phyloP scores from a whole-genome alignment of 73 alveolate genomes.

The Paramecium sexaurelia region DNA sequence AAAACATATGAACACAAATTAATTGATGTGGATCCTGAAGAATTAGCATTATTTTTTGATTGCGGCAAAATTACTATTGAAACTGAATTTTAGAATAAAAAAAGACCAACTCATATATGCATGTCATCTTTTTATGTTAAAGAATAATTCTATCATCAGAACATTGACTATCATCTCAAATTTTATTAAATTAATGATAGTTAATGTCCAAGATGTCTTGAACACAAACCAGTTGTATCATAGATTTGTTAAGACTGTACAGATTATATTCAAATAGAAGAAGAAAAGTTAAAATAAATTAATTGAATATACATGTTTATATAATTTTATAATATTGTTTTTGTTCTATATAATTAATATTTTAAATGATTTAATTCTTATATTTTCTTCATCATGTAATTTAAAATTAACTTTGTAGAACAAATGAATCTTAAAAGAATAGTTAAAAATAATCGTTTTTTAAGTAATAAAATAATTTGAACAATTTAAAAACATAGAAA shows the following conservation, averaged over 20 bases:
- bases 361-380: not conserved
- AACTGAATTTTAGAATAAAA: not conserved
- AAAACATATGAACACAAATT: not conserved
- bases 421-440: not conserved
- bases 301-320: slow-evolving; percentile 11
- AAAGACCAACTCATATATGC: slow-evolving; percentile 29
- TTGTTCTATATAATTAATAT: not conserved
- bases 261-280: slow-evolving; percentile 22
- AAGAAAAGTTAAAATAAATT: slow-evolving; percentile 16
- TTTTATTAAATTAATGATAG: not conserved
- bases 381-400: too few relatives aligned
- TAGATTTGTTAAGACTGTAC: not conserved
- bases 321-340: not conserved
- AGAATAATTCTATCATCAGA: slow-evolving; percentile 19
- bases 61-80: not conserved
- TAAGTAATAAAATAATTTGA: not conserved
- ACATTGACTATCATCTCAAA: not conserved
- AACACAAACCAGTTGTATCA: not conserved
- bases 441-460: not conserved
- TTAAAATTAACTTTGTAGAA: too few relatives aligned
- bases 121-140: not conserved
- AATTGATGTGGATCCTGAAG: not conserved
- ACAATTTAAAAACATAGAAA: not conserved
- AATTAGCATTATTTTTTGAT: not conserved
- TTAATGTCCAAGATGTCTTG: slow-evolving; percentile 39